A percentile compares a stretch with the other conserved stretches of the same genome.
Evolutionary conservation across 1,284 basidiomycete species (phyloP).

Genomic region (Vanrija pseudolonga): DNA sequence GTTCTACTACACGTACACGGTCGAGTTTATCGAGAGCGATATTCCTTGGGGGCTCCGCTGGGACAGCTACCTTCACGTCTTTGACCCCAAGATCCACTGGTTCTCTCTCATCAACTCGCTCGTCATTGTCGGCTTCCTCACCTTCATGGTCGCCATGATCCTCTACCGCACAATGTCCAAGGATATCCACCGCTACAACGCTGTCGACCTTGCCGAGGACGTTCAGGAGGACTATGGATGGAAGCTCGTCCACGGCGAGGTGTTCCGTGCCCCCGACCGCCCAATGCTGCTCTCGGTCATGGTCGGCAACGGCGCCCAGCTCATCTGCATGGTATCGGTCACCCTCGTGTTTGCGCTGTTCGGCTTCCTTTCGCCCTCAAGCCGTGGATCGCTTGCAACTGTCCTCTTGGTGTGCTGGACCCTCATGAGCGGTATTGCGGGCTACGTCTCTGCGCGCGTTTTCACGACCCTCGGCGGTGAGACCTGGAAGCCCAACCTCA

Average conservation of each 20-base stretch:
- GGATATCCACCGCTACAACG: slow-evolving; percentile 95
- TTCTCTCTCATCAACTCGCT: slow-evolving; percentile 92
- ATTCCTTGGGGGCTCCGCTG: slow-evolving; percentile 82
- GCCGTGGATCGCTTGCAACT: slow-evolving; percentile 88
- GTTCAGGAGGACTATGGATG: slow-evolving; percentile 98
- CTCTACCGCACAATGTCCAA: slow-evolving; percentile 79
- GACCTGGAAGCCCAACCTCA: slow-evolving; percentile 74
- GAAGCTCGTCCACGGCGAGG: slow-evolving; percentile 89
- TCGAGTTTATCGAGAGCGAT: slow-evolving; percentile 82
- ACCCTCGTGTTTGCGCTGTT: slow-evolving; percentile 94
- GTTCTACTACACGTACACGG: slow-evolving; percentile 85
- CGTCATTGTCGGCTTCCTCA: slow-evolving; percentile 84
- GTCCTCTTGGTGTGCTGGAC: slow-evolving; percentile 97
- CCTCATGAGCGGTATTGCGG: slow-evolving; percentile 85
- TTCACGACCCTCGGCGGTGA: slow-evolving; percentile 80
- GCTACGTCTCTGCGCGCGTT: slow-evolving; percentile 80
- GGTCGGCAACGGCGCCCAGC: slow-evolving; percentile 85
- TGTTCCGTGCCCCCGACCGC: slow-evolving; percentile 79
- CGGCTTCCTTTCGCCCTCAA: slow-evolving; percentile 95
- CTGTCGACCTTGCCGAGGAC: slow-evolving; percentile 89
- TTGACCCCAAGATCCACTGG: slow-evolving; percentile 58
- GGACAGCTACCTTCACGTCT: slow-evolving; percentile 86
- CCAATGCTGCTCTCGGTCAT: slow-evolving; percentile 78
- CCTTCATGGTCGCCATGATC: slow-evolving; percentile 86
- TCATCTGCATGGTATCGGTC: slow-evolving; percentile 81